Evolutionary conservation across 2,329 filamentous ascomycete species (phyloP).

Genomic region (Penicillium sp.): DNA sequence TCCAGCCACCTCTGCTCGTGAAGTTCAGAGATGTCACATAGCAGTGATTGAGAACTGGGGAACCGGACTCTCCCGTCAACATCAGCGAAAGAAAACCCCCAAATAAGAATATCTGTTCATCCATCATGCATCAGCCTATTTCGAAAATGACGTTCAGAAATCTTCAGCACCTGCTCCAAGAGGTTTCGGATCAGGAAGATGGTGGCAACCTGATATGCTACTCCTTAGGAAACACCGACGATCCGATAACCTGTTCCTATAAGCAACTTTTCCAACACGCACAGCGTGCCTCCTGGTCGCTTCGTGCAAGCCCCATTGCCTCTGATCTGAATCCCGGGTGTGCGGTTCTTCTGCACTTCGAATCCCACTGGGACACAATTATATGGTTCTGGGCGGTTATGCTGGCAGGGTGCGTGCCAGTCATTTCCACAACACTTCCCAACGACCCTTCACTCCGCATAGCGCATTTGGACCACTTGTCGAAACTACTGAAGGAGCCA

Average conservation of each 20-base stretch:
- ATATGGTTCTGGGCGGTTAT: conserved; percentile 46
- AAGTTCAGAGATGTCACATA: background rate
- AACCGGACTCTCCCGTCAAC: background rate
- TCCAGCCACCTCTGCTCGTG: background rate
- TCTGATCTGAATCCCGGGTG: conserved; percentile 1
- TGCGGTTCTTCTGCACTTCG: conserved; percentile 33
- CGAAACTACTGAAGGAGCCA: conserved; percentile 9
- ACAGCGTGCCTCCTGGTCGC: conserved; percentile 9
- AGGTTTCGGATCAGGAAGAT: background rate
- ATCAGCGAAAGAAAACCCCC: background rate
- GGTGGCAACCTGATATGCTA: conserved; percentile 11
- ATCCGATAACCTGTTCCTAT: conserved; percentile 3
- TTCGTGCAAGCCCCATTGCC: background rate
- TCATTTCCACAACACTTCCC: conserved; percentile 38
- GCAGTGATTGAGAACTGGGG: background rate
- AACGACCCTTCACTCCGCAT: conserved; percentile 28
- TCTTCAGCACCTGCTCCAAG: conserved; percentile 9
- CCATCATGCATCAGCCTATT: background rate
- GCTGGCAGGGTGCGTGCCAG: conserved; percentile 40
- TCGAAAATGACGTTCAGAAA: conserved; percentile 9
- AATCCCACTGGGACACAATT: conserved; percentile 40
- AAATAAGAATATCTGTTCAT: background rate
- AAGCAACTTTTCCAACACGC: conserved; percentile 5
- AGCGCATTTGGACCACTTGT: conserved; percentile 33
- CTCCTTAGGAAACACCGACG: background rate